A percentile compares a stretch with the other conserved stretches of the same genome.
These are phyloP conservation scores for Glonium stellatum DNA, from an alignment of 495 filamentous ascomycete species.

Conservation along the genomic window DNA sequence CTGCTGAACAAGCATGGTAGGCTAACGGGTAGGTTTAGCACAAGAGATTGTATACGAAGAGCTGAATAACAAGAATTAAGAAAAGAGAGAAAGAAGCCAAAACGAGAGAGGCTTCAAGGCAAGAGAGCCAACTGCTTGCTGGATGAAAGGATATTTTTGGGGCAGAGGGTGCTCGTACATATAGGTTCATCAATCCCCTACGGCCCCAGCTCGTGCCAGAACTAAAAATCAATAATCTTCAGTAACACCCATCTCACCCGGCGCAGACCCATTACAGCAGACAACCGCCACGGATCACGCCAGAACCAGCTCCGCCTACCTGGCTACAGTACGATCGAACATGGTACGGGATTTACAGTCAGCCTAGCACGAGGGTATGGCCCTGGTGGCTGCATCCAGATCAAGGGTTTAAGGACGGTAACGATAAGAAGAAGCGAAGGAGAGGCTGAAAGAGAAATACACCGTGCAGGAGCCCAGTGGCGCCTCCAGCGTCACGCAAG, in stretches of 20 bases:
- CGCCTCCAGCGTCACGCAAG: background rate
- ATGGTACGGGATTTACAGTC: background rate
- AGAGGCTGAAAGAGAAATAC: background rate
- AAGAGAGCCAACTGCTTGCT: background rate
- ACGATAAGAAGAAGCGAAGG: background rate
- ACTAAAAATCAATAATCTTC: background rate
- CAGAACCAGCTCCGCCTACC: background rate
- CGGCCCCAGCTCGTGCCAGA: background rate
- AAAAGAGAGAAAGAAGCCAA: background rate
- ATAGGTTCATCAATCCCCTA: background rate
- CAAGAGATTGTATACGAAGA: background rate
- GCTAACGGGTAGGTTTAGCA: too few species aligned
- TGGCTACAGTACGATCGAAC: background rate
- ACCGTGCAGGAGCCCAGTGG: background rate
- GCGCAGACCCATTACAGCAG: background rate
- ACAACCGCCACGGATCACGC: background rate
- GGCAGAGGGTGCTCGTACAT: background rate
- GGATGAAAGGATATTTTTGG: background rate
- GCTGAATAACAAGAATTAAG: background rate
- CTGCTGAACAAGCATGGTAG: constrained; percentile 13
- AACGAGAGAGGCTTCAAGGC: background rate
- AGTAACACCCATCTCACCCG: background rate
- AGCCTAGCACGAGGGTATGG: background rate
- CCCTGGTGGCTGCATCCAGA: background rate
- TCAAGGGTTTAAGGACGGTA: background rate